phyloP scores from a whole-genome alignment of 306 rosid genomes.

The Geum urbanum region DNA sequence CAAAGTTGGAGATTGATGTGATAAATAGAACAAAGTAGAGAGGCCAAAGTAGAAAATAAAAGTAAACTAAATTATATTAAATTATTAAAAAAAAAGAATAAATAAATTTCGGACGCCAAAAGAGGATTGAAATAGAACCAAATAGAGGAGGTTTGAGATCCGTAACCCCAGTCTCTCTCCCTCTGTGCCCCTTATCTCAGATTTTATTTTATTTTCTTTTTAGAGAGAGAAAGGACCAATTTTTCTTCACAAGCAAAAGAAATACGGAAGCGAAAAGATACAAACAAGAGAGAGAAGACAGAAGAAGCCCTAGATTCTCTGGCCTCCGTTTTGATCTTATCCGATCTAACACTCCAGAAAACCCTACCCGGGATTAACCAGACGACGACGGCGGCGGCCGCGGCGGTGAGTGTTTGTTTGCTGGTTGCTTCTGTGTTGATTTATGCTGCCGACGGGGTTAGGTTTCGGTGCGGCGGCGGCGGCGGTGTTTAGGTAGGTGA shows the following conservation, averaged over 20 bases:
- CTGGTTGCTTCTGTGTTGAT: background rate
- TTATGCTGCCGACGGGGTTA: conserved; percentile 20
- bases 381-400: background rate
- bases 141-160: conserved; percentile 49
- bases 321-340: conserved; percentile 13
- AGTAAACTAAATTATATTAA: background rate
- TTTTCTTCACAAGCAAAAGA: background rate
- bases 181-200: conserved; percentile 57
- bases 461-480: conserved; percentile 12
- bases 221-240: conserved; percentile 23
- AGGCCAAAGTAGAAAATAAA: background rate
- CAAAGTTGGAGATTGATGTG: conserved; percentile 28
- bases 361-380: conserved; percentile 10
- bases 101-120: conserved; percentile 50
- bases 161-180: conserved; percentile 47
- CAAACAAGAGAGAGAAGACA: conserved; percentile 23
- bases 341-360: conserved; percentile 37
- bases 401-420: conserved; percentile 8
- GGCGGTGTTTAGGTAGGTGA: background rate
- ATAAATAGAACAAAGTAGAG: background rate
- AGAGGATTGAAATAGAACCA: conserved; percentile 31
- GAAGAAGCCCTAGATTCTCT: background rate
- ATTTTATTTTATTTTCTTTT: conserved; percentile 24
- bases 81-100: background rate
- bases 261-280: conserved; percentile 14